These are phyloP conservation scores for Sedum album DNA, from an alignment of 164 flowering plant genomes.

Conservation along the genomic window DNA sequence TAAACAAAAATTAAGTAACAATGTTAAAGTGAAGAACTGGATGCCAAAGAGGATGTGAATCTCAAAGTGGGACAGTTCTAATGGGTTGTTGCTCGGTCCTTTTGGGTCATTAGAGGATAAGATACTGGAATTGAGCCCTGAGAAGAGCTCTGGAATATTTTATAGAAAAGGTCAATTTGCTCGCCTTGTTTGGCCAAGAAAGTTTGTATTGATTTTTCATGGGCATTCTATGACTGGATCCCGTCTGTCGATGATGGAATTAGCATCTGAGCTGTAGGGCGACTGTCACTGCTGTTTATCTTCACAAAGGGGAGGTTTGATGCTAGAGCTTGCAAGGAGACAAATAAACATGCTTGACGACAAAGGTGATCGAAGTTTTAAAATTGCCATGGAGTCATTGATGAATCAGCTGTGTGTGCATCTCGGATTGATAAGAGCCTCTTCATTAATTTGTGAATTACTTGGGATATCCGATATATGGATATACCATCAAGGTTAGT, in stretches of 20 bases:
- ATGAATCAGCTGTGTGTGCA: slow-evolving; percentile 93
- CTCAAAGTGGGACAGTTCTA: slow-evolving; percentile 55
- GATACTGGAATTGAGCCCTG: slow-evolving; percentile 83
- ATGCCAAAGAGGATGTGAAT: slow-evolving; percentile 51
- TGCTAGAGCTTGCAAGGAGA: slow-evolving; percentile 78
- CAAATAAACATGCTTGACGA: slow-evolving; percentile 86
- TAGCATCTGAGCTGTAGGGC: slow-evolving; percentile 97
- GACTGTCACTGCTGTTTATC: slow-evolving; percentile 80
- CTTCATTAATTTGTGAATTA: neutral
- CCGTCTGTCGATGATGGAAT: slow-evolving; percentile 93
- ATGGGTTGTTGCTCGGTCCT: slow-evolving; percentile 85
- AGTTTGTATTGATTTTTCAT: slow-evolving; percentile 78
- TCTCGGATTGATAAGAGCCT: slow-evolving; percentile 82
- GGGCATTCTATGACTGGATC: slow-evolving; percentile 98
- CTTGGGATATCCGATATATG: neutral
- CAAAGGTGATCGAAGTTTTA: slow-evolving; percentile 67
- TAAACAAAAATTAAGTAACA: slow-evolving; percentile 28
- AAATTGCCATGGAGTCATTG: slow-evolving; percentile 90
- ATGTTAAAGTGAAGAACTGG: slow-evolving; percentile 22
- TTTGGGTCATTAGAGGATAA: slow-evolving; percentile 70
- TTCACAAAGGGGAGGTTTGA: slow-evolving; percentile 85
- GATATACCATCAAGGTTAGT: neutral
- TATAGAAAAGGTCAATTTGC: slow-evolving; percentile 77
- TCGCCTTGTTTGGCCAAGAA: slow-evolving; percentile 88
- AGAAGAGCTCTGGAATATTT: slow-evolving; percentile 84